These are phyloP conservation scores for Scutellaria barbata DNA, from an alignment of 257 asterid species.

Conservation along the genomic window DNA sequence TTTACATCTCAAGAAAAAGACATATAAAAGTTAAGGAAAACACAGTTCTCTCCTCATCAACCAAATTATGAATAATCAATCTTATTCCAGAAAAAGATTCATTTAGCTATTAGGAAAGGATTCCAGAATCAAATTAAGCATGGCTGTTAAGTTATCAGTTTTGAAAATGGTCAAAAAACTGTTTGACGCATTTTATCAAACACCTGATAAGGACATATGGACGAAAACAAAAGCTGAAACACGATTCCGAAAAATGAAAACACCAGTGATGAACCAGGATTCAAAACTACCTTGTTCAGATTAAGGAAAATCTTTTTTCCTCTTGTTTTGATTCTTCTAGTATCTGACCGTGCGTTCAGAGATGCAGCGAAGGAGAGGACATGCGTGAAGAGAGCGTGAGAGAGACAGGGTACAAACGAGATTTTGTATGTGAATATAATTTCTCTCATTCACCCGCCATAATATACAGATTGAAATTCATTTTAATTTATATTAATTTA, in stretches of 20 bases:
- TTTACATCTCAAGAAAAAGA: no score
- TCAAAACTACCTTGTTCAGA: not conserved
- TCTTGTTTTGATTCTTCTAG: not conserved
- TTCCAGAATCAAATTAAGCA: not conserved
- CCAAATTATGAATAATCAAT: not conserved
- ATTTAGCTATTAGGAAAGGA: not conserved
- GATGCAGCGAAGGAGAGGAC: not conserved
- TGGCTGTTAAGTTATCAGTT: not conserved
- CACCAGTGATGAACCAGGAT: no score
- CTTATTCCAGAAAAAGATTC: not conserved
- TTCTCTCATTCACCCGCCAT: no score
- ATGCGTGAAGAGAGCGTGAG: not conserved
- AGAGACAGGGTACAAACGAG: not conserved
- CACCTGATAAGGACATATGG: not conserved
- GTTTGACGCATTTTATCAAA: slow-evolving; percentile 13
- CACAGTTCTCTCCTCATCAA: not conserved
- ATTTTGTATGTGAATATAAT: no score
- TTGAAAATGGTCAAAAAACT: not conserved
- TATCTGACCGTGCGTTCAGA: not conserved
- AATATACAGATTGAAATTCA: not conserved
- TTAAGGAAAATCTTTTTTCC: not conserved
- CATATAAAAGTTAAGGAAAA: no score
- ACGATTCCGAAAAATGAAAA: not conserved
- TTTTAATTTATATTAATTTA: not conserved
- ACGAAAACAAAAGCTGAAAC: not conserved